A percentile compares a stretch with the other conserved stretches of the same genome.
Evolutionary conservation across 208 protist genomes (phyloP).

Genomic region (Acanthamoeba healyi): DNA sequence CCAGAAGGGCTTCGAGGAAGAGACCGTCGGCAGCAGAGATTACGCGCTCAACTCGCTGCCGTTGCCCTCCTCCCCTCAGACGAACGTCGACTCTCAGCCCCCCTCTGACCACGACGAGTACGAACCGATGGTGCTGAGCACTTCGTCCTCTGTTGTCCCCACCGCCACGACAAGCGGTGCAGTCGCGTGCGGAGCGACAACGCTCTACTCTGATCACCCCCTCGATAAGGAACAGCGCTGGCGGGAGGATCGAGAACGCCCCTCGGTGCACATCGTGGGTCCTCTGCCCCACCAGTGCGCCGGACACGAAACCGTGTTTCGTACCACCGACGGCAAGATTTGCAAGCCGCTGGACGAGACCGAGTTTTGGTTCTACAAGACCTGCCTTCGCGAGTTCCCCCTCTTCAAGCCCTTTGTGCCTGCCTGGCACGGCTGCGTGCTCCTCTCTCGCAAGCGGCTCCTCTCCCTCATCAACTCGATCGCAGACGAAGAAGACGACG

Average conservation of each 20-base stretch:
- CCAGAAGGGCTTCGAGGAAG: neutral
- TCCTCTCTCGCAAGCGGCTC: conserved; percentile 22
- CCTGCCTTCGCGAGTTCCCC: conserved; percentile 32
- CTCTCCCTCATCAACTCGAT: conserved; percentile 54
- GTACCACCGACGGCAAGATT: conserved; percentile 59
- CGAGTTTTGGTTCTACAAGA: conserved; percentile 75
- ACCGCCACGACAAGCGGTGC: neutral
- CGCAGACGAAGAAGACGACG: conserved; percentile 1
- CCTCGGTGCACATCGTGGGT: neutral
- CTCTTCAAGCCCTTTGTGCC: conserved; percentile 53
- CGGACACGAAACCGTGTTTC: conserved; percentile 64
- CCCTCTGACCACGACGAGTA: neutral
- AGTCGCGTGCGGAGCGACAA: neutral
- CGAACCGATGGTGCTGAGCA: neutral
- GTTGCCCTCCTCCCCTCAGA: neutral
- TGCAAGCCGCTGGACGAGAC: conserved; percentile 70
- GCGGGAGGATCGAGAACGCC: conserved; percentile 37
- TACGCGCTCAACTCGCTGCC: neutral
- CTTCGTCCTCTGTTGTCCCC: neutral
- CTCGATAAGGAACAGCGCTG: conserved; percentile 55
- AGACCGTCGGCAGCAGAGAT: neutral
- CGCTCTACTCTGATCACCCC: conserved; percentile 28
- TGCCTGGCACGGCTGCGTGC: conserved; percentile 9
- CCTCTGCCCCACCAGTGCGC: conserved; percentile 66
- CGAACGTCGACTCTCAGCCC: neutral